Conservation (phyloP, 345 rosid species). For the Eucalyptus regnans region DNA sequence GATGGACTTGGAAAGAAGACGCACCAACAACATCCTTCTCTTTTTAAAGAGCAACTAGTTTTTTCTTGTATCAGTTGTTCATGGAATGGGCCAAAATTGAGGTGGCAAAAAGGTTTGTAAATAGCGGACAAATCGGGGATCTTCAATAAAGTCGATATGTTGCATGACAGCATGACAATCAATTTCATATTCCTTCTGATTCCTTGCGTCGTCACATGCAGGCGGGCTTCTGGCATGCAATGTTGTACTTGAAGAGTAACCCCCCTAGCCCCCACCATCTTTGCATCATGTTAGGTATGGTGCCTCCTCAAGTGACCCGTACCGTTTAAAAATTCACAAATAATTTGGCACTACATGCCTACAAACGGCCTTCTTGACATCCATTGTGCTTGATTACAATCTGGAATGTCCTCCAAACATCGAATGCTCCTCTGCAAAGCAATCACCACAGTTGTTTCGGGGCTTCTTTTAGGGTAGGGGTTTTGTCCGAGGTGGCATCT, state of each 20-base stretch:
- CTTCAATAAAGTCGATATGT: neutral
- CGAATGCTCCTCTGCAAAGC: neutral
- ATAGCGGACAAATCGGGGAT: neutral
- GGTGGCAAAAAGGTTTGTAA: neutral
- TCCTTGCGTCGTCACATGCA: neutral
- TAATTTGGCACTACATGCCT: neutral
- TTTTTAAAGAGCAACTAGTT: neutral
- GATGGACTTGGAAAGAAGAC: neutral
- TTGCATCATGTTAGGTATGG: neutral
- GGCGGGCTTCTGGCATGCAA: neutral
- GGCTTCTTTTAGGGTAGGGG: neutral
- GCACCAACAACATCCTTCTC: neutral
- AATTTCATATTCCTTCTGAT: neutral
- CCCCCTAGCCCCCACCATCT: neutral
- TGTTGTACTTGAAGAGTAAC: neutral
- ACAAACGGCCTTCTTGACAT: neutral
- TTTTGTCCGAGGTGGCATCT: neutral
- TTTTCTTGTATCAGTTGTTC: neutral
- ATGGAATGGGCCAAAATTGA: neutral
- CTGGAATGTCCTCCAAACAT: neutral
- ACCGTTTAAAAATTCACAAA: neutral
- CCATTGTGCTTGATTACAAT: neutral
- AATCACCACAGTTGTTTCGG: neutral
- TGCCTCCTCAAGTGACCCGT: neutral
- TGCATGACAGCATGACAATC: neutral